Percentiles rank a stretch among this genome's conserved stretches.
Evolutionary conservation across 1,139 yeast genomes (phyloP).

Genomic region (Suhomyces taliae): DNA sequence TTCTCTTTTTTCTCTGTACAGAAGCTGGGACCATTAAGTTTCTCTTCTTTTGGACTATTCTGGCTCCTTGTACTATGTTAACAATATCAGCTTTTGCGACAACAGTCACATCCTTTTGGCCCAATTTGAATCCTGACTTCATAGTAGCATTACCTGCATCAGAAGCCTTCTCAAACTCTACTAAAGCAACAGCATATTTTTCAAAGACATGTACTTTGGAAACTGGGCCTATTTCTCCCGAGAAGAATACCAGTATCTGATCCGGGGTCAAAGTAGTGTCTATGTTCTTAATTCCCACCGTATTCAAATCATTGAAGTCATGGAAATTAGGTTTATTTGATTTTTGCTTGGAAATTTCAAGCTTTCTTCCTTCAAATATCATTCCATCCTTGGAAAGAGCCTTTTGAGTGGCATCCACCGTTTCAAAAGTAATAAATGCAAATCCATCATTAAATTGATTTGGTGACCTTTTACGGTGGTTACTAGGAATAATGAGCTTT

Average conservation of each 20-base stretch:
- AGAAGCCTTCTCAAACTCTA: slow-evolving; percentile 47
- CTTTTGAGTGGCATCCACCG: slow-evolving; percentile 36
- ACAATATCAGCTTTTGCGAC: slow-evolving; percentile 39
- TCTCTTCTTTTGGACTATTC: slow-evolving; percentile 1
- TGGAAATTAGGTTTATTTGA: slow-evolving; percentile 21
- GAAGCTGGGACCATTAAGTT: slow-evolving; percentile 22
- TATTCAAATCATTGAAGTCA: slow-evolving; percentile 28
- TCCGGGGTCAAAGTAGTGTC: slow-evolving; percentile 46
- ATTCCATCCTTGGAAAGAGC: slow-evolving; percentile 42
- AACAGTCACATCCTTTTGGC: slow-evolving; percentile 33
- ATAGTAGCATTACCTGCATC: slow-evolving; percentile 62
- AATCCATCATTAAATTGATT: slow-evolving; percentile 45
- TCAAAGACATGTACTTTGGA: slow-evolving; percentile 48
- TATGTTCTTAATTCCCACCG: slow-evolving; percentile 47
- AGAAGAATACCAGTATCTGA: slow-evolving; percentile 38
- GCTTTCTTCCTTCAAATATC: slow-evolving; percentile 38
- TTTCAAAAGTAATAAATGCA: slow-evolving; percentile 53
- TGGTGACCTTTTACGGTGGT: slow-evolving; percentile 24
- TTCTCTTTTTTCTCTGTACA: slow-evolving; percentile 13
- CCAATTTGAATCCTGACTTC: slow-evolving; percentile 40
- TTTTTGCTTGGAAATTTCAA: slow-evolving; percentile 40
- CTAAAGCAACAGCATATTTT: slow-evolving; percentile 49
- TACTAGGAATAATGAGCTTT: slow-evolving; percentile 49
- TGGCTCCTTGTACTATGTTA: slow-evolving; percentile 1
- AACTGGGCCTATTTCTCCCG: slow-evolving; percentile 36